phyloP scores from a whole-genome alignment of 331 rosid species.

The Telfairia occidentalis region DNA sequence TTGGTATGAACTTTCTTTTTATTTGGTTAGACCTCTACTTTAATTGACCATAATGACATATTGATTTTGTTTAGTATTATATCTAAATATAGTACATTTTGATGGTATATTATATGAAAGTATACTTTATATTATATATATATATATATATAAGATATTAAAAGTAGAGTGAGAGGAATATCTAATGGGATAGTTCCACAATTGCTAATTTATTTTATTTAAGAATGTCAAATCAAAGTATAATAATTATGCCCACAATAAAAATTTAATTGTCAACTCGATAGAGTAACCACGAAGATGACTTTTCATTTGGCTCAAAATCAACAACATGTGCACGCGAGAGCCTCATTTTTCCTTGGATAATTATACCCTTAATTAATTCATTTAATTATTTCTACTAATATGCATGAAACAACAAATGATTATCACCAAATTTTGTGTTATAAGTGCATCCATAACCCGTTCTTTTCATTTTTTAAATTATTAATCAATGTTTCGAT shows the following conservation, averaged over 20 bases:
- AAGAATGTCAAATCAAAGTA: constrained; percentile 24
- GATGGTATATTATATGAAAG: background rate
- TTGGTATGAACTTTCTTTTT: background rate
- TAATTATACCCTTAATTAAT: constrained; percentile 32
- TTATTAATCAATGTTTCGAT: background rate
- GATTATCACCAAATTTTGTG: background rate
- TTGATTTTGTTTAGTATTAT: background rate
- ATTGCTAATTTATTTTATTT: constrained; percentile 34
- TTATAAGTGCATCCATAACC: background rate
- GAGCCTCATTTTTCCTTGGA: constrained; percentile 28
- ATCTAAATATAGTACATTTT: constrained; percentile 7
- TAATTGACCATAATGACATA: background rate
- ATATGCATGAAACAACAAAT: background rate
- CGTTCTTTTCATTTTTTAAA: background rate
- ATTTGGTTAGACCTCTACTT: background rate
- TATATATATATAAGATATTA: constrained; percentile 6
- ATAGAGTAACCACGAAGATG: constrained; percentile 11
- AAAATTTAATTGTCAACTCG: constrained; percentile 30
- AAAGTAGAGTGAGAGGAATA: constrained; percentile 4
- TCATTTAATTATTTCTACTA: constrained; percentile 3
- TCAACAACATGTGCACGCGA: constrained; percentile 41
- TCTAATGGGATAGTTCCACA: constrained; percentile 26
- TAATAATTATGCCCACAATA: constrained; percentile 25
- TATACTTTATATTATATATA: background rate
- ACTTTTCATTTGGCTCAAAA: background rate